A percentile compares a stretch with the other conserved stretches of the same genome.
phyloP scores from a whole-genome alignment of 2,329 filamentous ascomycete genomes.

The Cladosporium phlei region DNA sequence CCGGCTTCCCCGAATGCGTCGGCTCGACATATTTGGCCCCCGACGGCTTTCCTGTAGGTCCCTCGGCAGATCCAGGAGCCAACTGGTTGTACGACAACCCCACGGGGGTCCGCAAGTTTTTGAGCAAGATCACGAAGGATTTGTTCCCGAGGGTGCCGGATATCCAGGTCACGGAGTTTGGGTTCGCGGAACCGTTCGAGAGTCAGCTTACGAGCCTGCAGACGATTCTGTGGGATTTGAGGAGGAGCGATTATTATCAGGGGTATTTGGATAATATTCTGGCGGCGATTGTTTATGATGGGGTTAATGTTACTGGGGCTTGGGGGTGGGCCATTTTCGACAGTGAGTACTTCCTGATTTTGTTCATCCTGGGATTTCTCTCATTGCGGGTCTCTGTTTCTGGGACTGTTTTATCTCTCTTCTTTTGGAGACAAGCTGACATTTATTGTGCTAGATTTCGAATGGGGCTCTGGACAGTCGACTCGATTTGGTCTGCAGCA shows the following conservation, averaged over 20 bases:
- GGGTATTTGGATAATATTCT: slow-evolving; percentile 34
- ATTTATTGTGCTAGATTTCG: slow-evolving; percentile 18
- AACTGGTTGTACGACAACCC: slow-evolving; percentile 35
- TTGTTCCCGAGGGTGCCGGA: slow-evolving; percentile 40
- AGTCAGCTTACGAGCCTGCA: slow-evolving; percentile 22
- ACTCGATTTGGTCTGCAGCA: slow-evolving; percentile 35
- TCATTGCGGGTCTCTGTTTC: not conserved
- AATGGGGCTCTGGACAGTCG: slow-evolving; percentile 30
- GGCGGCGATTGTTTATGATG: slow-evolving; percentile 30
- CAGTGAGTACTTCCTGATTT: too few relatives aligned
- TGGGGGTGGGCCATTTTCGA: slow-evolving; percentile 35
- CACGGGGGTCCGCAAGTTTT: slow-evolving; percentile 32
- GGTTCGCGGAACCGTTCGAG: slow-evolving; percentile 34
- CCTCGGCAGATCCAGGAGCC: slow-evolving; percentile 34
- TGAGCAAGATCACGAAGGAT: slow-evolving; percentile 33
- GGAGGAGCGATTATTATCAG: slow-evolving; percentile 28
- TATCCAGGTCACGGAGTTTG: slow-evolving; percentile 35
- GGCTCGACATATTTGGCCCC: slow-evolving; percentile 27
- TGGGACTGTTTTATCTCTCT: too few relatives aligned
- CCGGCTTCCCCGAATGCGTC: slow-evolving; percentile 41
- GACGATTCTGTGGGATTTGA: slow-evolving; percentile 29
- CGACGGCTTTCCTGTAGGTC: slow-evolving; percentile 42
- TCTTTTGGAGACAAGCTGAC: too few relatives aligned
- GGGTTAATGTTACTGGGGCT: slow-evolving; percentile 31
- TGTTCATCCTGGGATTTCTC: not conserved